These are phyloP conservation scores for Oryza punctata DNA, from an alignment of 176 grass and related monocot genomes.

Conservation along the genomic window DNA sequence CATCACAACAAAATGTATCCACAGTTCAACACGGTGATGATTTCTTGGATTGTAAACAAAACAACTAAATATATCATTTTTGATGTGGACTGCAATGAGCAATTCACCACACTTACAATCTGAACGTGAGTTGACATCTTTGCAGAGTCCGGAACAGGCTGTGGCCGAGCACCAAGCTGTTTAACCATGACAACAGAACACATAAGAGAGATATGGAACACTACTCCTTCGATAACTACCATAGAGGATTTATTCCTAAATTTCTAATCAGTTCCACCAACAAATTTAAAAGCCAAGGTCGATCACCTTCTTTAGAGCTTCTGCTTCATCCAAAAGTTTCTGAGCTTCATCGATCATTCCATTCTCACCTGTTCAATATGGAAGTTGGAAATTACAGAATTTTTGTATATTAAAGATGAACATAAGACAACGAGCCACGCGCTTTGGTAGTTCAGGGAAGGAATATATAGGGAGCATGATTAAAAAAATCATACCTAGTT, in stretches of 20 bases:
- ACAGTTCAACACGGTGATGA: neutral
- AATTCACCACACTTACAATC: slow-evolving; percentile 69
- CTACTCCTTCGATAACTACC: slow-evolving; percentile 7
- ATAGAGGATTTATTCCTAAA: slow-evolving; percentile 22
- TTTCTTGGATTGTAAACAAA: neutral
- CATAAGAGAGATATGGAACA: slow-evolving; percentile 16
- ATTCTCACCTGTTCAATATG: slow-evolving; percentile 63
- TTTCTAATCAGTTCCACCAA: slow-evolving; percentile 16
- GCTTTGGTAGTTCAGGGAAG: slow-evolving; percentile 23
- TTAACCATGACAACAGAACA: slow-evolving; percentile 26
- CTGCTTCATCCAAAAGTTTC: slow-evolving; percentile 90
- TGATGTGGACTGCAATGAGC: neutral
- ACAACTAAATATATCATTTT: neutral
- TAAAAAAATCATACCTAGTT: slow-evolving; percentile 67
- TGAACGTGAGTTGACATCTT: slow-evolving; percentile 82
- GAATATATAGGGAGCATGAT: slow-evolving; percentile 12
- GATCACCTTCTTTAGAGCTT: slow-evolving; percentile 87
- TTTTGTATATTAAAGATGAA: neutral
- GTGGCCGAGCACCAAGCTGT: slow-evolving; percentile 67
- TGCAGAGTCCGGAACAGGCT: slow-evolving; percentile 58
- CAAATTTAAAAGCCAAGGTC: slow-evolving; percentile 31
- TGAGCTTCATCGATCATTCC: slow-evolving; percentile 96
- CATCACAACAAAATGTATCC: slow-evolving; percentile 8
- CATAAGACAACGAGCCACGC: neutral
- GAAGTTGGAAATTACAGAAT: slow-evolving; percentile 32